Evolutionary conservation across 2,329 filamentous ascomycete genomes (phyloP).

Genomic region (Clonostachys chloroleuca): DNA sequence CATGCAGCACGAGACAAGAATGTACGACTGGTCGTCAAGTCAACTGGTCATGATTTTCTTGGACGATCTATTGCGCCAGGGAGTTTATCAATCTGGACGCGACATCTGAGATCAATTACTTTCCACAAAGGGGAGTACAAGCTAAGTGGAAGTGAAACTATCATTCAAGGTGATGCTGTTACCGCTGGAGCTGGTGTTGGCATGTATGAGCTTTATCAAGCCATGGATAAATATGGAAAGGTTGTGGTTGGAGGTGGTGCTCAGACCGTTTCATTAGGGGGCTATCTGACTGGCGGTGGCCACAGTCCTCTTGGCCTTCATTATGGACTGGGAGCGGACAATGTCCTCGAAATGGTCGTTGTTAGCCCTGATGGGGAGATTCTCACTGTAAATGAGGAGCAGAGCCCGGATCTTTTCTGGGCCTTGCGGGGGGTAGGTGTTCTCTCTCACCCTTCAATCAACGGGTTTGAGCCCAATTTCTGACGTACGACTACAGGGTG

Average conservation of each 20-base stretch:
- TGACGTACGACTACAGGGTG: conserved; percentile 31
- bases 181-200: conserved; percentile 49
- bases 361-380: conserved; percentile 47
- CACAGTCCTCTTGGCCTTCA: conserved; percentile 48
- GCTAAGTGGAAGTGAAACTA: conserved; percentile 23
- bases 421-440: conserved; percentile 48
- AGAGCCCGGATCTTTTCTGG: conserved; percentile 59
- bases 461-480: neutral
- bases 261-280: conserved; percentile 53
- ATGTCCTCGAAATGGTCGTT: conserved; percentile 54
- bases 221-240: conserved; percentile 35
- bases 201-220: conserved; percentile 40
- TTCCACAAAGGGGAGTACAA: conserved; percentile 25
- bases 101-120: conserved; percentile 32
- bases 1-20: conserved; percentile 30
- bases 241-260: conserved; percentile 50
- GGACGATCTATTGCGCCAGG: conserved; percentile 42
- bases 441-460: conserved; percentile 7
- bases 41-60: conserved; percentile 36
- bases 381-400: conserved; percentile 43
- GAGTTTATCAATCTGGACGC: conserved; percentile 49
- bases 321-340: conserved; percentile 57
- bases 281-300: conserved; percentile 58
- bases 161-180: conserved; percentile 42
- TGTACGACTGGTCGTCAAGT: conserved; percentile 34